phyloP scores from a whole-genome alignment of 2,329 filamentous ascomycete genomes.

The Aspergillus arachidicola region DNA sequence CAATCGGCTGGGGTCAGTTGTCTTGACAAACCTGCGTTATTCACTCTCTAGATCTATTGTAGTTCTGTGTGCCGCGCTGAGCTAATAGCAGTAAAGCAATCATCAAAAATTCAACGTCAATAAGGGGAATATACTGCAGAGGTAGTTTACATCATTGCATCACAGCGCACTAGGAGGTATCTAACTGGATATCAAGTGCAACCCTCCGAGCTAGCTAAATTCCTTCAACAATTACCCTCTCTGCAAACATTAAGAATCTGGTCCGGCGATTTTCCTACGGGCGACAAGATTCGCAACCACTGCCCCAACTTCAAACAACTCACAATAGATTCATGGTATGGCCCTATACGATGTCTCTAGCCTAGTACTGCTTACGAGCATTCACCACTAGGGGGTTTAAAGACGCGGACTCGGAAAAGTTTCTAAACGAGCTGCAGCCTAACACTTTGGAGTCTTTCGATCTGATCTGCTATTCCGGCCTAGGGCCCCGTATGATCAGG shows the following conservation, averaged over 20 bases:
- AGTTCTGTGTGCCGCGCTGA: not conserved
- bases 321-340: conserved; percentile 57
- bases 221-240: conserved; percentile 61
- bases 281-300: conserved; percentile 56
- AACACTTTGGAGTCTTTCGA: conserved; percentile 63
- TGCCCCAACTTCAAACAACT: conserved; percentile 66
- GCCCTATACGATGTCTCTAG: not conserved
- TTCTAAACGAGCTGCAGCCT: conserved; percentile 58
- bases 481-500: conserved; percentile 58
- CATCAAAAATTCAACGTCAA: conserved; percentile 51
- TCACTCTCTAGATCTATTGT: not conserved
- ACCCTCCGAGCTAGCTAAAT: conserved; percentile 56
- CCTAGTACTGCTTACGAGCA: conserved; percentile 22
- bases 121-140: conserved; percentile 62
- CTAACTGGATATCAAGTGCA: conserved; percentile 42
- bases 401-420: conserved; percentile 61
- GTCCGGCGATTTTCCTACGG: conserved; percentile 62
- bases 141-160: conserved; percentile 33
- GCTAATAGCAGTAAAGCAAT: conserved; percentile 39
- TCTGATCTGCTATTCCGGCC: conserved; percentile 57
- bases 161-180: not conserved
- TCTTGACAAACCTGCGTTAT: not conserved
- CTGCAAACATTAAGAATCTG: conserved; percentile 63
- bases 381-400: conserved; percentile 24
- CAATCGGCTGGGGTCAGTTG: conserved; percentile 51